Evolutionary conservation across 148 eudicot species (phyloP).

Genomic region (Rhododendron mucronatum): DNA sequence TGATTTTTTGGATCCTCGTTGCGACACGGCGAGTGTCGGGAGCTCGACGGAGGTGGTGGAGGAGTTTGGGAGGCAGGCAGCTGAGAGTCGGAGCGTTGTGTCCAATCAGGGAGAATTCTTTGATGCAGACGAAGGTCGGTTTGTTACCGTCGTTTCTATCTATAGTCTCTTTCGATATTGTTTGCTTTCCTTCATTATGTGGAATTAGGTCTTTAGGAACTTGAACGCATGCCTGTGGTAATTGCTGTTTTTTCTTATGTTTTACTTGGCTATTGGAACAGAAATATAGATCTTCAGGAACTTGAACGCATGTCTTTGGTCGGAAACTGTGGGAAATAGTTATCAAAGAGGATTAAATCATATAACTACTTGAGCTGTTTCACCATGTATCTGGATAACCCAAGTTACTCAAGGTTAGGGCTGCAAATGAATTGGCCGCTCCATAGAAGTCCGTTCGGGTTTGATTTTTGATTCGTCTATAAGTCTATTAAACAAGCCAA

Average conservation of each 20-base stretch:
- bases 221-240: background rate
- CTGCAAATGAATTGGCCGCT: background rate
- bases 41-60: constrained; percentile 13
- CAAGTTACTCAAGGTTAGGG: background rate
- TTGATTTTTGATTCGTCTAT: too few species aligned
- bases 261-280: too few species aligned
- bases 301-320: too few species aligned
- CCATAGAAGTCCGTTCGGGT: too few species aligned
- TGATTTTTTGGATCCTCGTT: constrained; percentile 18
- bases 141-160: background rate
- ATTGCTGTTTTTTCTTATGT: too few species aligned
- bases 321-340: too few species aligned
- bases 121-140: constrained; percentile 43
- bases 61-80: background rate
- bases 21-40: constrained; percentile 27
- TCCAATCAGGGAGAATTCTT: constrained; percentile 38
- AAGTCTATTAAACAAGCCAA: background rate
- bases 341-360: too few species aligned
- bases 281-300: too few species aligned
- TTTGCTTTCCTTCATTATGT: background rate
- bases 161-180: background rate
- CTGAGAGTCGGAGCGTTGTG: constrained; percentile 21
- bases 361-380: too few species aligned
- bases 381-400: background rate
- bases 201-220: background rate